These are phyloP conservation scores for Hortaea werneckii DNA, from an alignment of 2,329 filamentous ascomycete genomes.

Conservation along the genomic window DNA sequence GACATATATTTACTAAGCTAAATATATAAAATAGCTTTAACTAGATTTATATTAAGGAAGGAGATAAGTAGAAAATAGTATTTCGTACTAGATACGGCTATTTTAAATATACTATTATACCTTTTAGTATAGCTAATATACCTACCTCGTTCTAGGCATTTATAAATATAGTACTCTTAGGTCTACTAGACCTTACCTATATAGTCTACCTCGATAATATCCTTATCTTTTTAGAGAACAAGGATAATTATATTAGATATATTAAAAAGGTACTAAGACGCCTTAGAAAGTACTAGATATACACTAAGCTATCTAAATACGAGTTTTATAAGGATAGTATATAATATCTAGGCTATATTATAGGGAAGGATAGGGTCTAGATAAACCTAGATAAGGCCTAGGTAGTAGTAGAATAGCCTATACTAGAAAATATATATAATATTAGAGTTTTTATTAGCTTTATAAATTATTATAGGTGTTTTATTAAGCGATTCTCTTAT, in stretches of 20 bases:
- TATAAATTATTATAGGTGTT: constrained; percentile 7
- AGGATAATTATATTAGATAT: constrained; percentile 16
- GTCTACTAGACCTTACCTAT: constrained; percentile 15
- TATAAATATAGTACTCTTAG: constrained; percentile 16
- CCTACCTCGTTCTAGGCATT: constrained; percentile 15
- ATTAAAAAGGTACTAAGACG: constrained; percentile 17
- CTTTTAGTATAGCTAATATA: constrained; percentile 15
- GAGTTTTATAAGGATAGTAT: constrained; percentile 20
- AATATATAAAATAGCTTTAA: constrained; percentile 18
- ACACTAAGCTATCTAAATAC: constrained; percentile 16
- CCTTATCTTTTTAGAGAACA: constrained; percentile 18
- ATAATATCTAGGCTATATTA: constrained; percentile 23
- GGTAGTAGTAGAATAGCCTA: constrained; percentile 12
- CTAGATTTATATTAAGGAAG: constrained; percentile 14
- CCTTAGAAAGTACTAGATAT: constrained; percentile 10
- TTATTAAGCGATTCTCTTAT: constrained; percentile 7
- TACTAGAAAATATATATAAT: not conserved
- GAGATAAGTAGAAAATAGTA: constrained; percentile 16
- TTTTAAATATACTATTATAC: constrained; percentile 18
- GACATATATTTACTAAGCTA: constrained; percentile 14
- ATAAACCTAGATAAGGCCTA: constrained; percentile 20
- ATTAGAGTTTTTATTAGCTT: constrained; percentile 10
- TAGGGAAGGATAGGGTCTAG: constrained; percentile 15
- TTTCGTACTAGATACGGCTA: constrained; percentile 13
- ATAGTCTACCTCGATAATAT: constrained; percentile 19